Base-by-base conservation (phyloP, 306 rosid species). In the Mucuna pruriens region DNA sequence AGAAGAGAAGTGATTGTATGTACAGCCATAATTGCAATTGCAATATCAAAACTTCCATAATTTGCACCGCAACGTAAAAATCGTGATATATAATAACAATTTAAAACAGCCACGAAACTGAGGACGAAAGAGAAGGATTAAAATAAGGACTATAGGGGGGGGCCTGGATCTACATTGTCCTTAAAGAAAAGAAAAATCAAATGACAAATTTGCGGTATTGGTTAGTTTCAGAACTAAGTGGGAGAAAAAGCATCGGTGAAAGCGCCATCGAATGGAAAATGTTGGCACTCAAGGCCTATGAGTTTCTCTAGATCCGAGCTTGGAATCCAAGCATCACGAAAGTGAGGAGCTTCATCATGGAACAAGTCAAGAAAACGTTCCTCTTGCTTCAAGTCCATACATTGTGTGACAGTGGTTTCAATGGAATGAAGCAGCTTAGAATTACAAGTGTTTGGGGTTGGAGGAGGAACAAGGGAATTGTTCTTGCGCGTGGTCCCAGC, bases 301-400 rank as follows among this genome's bases (percentile, higher is more conserved):
- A 83, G 40, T 64, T 82, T 88, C 62, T 90, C 90, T 0, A 82
- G 15, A 75, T 72, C 65, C 3, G 48, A 57, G 73, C 44, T 63
- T 38, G 88, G 88, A 74, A 82, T 75, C 52, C 81, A 68, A 29
- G 80, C 86, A 77, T 85, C 83, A 48, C 76, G 44, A 25, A 76
- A 36, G n/a, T 49, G 54, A 80, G 66, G 42, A 80, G 65, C n/a
- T 10, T 52, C 51, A 17, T 54, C 80, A 17, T 68, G 78, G 60
- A 76, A 74, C 80, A 71, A 61, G 7, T 77, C 80, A 76, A 62
- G 46, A 40, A 65, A 74, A 69, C 80, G 80, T 70, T 80, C 85
- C 29, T 54, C 79, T 26, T 65, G 87, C 72, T 54, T 82, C 70
- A 42, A 7, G 7, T 62, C 61, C 65, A 36, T 73, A 40, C 58